Evolutionary conservation across 2,329 filamentous ascomycete genomes (phyloP), one percentile per base, ranked within the genome.

Genomic region (Colletotrichum cuscutae): DNA sequence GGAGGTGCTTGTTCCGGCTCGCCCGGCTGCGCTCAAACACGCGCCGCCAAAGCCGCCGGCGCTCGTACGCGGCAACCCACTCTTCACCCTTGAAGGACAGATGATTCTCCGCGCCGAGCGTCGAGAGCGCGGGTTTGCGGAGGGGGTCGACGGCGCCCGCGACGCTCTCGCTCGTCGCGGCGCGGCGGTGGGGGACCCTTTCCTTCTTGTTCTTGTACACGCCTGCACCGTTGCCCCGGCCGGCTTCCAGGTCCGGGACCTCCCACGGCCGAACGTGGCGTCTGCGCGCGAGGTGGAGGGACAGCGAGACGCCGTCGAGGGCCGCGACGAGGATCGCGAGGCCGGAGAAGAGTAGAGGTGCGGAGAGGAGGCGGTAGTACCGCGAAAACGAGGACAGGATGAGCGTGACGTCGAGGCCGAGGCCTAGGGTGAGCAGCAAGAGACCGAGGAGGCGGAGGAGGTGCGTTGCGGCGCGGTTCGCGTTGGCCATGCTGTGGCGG

Each of bases 241-340:
- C 81, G 30, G 83, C 62, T 11, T 78, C 76, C 49, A 82, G 75
- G 65, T 77, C 80, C 1, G 77, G 58, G 13, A 62, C 65, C 42
- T 86, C 84, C 84, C 84, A 86, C 0, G 83, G 82, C 3, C 81
- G 77, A 5, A 84, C 70, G 46, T 82, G 79, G 11, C 84, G 80
- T 59, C 72, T 76, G 9, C 79, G 75, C 19, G 76, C 73, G 12
- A 78, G 72, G 67, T 83, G 78, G 9, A 86, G 71, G 19, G 81
- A 70, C 6, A 84, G 37, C 58, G 83, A 85, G 3, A 86, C 77
- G 7, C 82, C 80, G 57, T 81, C 80, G 53, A 79, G 75, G n/a
- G 81, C 79, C 19, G 83, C 80, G 35, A 83, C 71, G 13, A 83
- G 69, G 22, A 79, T 77, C 0, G 79, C 76, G 63, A 83, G 72